Evolutionary conservation across 2,329 filamentous ascomycete species (phyloP).

Genomic region (Pseudogymnoascus sp.): DNA sequence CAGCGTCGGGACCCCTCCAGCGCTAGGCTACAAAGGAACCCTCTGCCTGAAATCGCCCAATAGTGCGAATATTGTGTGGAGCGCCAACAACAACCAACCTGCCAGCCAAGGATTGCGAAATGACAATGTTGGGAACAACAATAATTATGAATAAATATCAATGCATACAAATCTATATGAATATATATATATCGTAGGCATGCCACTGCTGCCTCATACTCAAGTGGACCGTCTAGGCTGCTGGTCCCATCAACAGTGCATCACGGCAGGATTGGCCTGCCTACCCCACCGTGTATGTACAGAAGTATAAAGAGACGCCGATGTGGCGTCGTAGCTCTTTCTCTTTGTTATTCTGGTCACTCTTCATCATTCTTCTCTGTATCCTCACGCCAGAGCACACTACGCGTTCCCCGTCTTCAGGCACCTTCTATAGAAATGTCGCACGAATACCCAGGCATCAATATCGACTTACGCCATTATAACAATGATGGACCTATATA

Average conservation of each 20-base stretch:
- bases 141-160: neutral
- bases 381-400: neutral
- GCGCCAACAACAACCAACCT: neutral
- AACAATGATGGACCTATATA: neutral
- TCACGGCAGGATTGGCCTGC: neutral
- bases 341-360: neutral
- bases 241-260: neutral
- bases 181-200: neutral
- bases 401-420: neutral
- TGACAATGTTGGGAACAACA: neutral
- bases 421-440: neutral
- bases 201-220: slow-evolving; percentile 2
- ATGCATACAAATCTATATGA: neutral
- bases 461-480: neutral
- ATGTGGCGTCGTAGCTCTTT: neutral
- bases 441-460: slow-evolving; percentile 7
- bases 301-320: slow-evolving; percentile 7
- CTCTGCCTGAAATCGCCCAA: neutral
- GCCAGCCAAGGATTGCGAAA: neutral
- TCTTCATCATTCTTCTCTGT: neutral
- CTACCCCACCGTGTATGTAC: neutral
- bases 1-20: neutral
- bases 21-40: slow-evolving; percentile 2
- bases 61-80: slow-evolving; percentile 1
- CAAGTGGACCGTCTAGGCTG: neutral